Percentiles rank a stretch among this genome's conserved stretches.
Conservation (phyloP, 208 protist species). For the Naegleria fowleri region DNA sequence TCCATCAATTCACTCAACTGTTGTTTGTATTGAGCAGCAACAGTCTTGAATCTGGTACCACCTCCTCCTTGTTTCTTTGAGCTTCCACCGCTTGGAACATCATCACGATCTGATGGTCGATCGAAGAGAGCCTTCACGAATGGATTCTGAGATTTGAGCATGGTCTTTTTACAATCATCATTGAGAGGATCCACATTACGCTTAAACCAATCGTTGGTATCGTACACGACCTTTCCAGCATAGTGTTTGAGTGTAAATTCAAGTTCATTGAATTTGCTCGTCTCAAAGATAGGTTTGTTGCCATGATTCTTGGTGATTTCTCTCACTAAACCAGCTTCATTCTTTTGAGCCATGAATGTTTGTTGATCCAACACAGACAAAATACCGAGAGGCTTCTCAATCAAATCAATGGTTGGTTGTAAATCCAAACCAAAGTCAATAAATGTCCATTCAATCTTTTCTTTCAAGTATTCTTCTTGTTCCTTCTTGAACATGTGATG, state of each 20-base stretch:
- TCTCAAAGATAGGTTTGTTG: constrained; percentile 18
- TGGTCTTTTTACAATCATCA: not conserved
- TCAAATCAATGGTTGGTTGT: constrained; percentile 35
- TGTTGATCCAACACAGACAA: constrained; percentile 1
- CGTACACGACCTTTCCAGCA: constrained; percentile 58
- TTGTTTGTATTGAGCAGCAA: constrained; percentile 24
- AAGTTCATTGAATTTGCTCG: constrained; percentile 46
- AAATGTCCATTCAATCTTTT: constrained; percentile 43
- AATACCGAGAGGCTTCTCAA: constrained; percentile 26
- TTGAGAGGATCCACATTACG: constrained; percentile 65
- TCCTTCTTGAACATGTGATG: constrained; percentile 55
- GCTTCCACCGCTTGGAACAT: not conserved
- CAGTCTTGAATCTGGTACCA: constrained; percentile 16
- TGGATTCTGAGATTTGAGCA: not conserved
- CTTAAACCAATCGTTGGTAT: constrained; percentile 57
- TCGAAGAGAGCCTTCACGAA: not conserved
- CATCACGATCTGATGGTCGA: constrained; percentile 38
- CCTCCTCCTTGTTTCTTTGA: not conserved
- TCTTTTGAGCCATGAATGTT: constrained; percentile 4
- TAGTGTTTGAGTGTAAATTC: constrained; percentile 47
- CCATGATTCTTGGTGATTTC: constrained; percentile 11
- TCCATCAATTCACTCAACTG: constrained; percentile 35
- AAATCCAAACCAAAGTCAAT: constrained; percentile 34
- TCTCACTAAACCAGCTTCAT: not conserved
- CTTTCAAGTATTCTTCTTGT: constrained; percentile 53